phyloP scores from a whole-genome alignment of 2,329 filamentous ascomycete species.

The Dothideomycetes sp. region DNA sequence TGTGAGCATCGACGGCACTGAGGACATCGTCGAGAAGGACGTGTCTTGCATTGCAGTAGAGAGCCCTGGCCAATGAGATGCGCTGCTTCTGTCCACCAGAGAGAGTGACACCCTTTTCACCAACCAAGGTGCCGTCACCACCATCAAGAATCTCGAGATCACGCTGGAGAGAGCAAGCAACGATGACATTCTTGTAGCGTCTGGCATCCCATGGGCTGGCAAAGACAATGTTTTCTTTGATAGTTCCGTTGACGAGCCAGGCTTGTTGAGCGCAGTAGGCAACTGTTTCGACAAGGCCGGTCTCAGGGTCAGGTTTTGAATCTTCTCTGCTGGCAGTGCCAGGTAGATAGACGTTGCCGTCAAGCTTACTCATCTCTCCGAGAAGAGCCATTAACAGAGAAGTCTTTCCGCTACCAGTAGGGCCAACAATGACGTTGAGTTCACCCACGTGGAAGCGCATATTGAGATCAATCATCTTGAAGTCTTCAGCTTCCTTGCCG shows the following conservation, averaged over 20 bases:
- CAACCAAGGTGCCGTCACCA: slow-evolving; percentile 87
- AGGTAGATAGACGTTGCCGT: slow-evolving; percentile 74
- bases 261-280: slow-evolving; percentile 96
- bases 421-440: slow-evolving; percentile 85
- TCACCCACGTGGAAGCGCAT: slow-evolving; percentile 76
- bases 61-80: slow-evolving; percentile 87
- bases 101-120: slow-evolving; percentile 93
- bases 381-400: slow-evolving; percentile 91
- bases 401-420: slow-evolving; percentile 91
- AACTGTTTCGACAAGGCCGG: slow-evolving; percentile 79
- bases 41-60: slow-evolving; percentile 93
- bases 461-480: slow-evolving; percentile 72
- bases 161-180: slow-evolving; percentile 81
- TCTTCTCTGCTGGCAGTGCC: slow-evolving; percentile 81
- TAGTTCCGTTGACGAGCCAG: slow-evolving; percentile 92
- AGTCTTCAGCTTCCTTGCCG: slow-evolving; percentile 43
- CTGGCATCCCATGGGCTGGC: slow-evolving; percentile 67
- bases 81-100: slow-evolving; percentile 97
- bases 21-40: slow-evolving; percentile 89
- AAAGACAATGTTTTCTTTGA: slow-evolving; percentile 94
- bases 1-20: slow-evolving; percentile 94
- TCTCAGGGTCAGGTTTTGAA: slow-evolving; percentile 69
- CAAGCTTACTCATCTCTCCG: slow-evolving; percentile 85
- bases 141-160: slow-evolving; percentile 88
- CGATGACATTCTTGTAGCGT: slow-evolving; percentile 78